Evolutionary conservation across 345 rosid genomes (phyloP), one percentile per base, ranked within the genome.

Genomic region (Lumnitzera littorea): DNA sequence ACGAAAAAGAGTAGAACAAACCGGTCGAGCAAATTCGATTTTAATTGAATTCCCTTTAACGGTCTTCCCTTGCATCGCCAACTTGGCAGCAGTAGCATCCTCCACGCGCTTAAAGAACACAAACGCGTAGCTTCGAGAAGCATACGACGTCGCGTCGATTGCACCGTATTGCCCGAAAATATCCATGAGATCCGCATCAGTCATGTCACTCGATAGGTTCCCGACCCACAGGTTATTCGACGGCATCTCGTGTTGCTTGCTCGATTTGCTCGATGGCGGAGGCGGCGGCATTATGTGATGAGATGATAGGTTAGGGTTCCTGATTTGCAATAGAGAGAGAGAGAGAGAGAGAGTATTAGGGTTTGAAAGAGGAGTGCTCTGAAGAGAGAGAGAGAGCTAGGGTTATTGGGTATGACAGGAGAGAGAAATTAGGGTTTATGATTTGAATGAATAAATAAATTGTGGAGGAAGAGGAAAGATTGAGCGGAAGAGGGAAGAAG

Each of bases 11-110:
- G 59, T 70, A 75, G 89, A 67, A 86, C 95, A 64, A 94, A 94
- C 99, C 97, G 96, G 97, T 75, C 96, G 78, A n/a, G 97, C 95
- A 77, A 77, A 94, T 87, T 90, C 96, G 83, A 90, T 88, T 63
- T 82, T 94, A 55, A 94, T 70, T 57, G 67, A 76, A 58, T 36
- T 78, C 15, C 99, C 97, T 49, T 78, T 82, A 49, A 90, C 53
- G 25, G 53, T 5, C 23, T 74, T 58, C 15, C 96, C 95, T 67
- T 94, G 97, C 12, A 94, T 84, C 3, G 86, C 76, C 10, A 82
- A 86, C 74, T 79, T 88, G 4, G 99, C 99, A 5, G 84, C 80
- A 15, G 67, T 77, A 23, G 99, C 97, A 51, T 94, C 96, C 66
- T 90, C 99, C 20, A 76, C 85, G 51, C 78, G 89, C 68, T 79